Evolutionary conservation across 805 yeast genomes (phyloP), one percentile per base, ranked within the genome.

Genomic region (Alloascoidea africana): DNA sequence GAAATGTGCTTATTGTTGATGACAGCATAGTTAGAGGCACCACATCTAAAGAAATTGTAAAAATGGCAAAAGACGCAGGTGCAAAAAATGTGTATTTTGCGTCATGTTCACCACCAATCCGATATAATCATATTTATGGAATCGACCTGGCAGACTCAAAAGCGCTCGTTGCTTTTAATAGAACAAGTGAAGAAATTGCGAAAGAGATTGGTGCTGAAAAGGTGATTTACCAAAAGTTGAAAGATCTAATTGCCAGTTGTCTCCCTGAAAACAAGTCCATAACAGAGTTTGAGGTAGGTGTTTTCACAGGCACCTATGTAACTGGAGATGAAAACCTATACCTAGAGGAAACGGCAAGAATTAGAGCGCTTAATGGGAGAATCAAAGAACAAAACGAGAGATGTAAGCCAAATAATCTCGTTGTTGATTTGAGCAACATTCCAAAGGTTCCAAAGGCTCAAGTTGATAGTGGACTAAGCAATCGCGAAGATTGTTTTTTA

Each of bases 1-100:
- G 85, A 50, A 76, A 76, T 44, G 97, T 91, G 16, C 64, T 91
- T 44, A 68, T 91, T 38, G 96, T 91, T 34, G 98, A 91, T 59
- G 98, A 91, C 59, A 85, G 96, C 17, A 89, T 91, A 45, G 98
- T 91, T 5, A 76, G 98, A 56, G 98, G 98, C 44, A 91, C 98
- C 15, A 91, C 98, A 2, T 86, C 96, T 4, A 81, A 74, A 56
- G 98, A 91, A 62, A 91, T 91, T 46, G 94, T 91, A 23, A 79
- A 76, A 46, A 91, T 91, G 98, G 98, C 98, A 13, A 72, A 81
- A 49, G 98, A 91, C 57, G 95, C 97, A 3, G 98, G 98, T 41
- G 98, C 98, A 34, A 76, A 72, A 43, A 79, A 76, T 49, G 98
- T 91, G n/a, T 89, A 73, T 55, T 80, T 91, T 57, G 98, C 98